phyloP scores from a whole-genome alignment of 208 protist genomes.

The Leishmania mexicana region DNA sequence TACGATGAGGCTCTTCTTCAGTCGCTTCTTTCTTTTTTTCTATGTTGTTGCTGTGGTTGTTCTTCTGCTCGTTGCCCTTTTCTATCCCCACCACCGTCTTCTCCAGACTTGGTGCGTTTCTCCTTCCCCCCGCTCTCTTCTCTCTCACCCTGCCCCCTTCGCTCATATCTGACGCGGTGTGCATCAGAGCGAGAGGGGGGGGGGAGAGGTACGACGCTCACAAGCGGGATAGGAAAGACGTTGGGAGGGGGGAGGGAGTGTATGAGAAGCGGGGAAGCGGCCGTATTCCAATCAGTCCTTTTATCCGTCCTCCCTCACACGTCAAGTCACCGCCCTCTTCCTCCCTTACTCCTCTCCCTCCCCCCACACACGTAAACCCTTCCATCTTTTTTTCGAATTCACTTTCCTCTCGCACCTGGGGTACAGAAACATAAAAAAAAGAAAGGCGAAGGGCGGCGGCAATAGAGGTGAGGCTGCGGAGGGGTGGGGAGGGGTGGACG shows the following conservation, averaged over 20 bases:
- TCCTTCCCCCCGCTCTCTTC: not conserved
- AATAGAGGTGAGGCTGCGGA: not conserved
- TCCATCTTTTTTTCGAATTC: not conserved
- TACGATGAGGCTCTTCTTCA: not conserved
- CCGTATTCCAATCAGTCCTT: not conserved
- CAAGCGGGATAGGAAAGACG: not conserved
- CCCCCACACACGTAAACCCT: not conserved
- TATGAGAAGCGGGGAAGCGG: not conserved
- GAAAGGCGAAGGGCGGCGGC: not conserved
- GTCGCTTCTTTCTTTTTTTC: not conserved
- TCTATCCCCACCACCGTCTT: not conserved
- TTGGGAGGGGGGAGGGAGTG: not conserved
- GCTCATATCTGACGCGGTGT: not conserved
- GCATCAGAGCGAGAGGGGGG: not conserved
- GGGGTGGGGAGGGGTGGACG: not conserved
- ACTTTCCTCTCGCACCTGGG: not conserved
- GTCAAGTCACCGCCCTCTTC: not conserved
- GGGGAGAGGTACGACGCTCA: not conserved
- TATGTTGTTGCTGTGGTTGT: too few species aligned
- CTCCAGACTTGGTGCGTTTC: not conserved
- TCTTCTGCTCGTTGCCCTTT: not conserved
- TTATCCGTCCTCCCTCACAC: not conserved
- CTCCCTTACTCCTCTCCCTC: not conserved
- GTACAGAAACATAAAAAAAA: not conserved
- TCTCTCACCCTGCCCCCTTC: not conserved